Evolutionary conservation across 768 basidiomycete genomes (phyloP).

Genomic region (Termitomyces titanicus): DNA sequence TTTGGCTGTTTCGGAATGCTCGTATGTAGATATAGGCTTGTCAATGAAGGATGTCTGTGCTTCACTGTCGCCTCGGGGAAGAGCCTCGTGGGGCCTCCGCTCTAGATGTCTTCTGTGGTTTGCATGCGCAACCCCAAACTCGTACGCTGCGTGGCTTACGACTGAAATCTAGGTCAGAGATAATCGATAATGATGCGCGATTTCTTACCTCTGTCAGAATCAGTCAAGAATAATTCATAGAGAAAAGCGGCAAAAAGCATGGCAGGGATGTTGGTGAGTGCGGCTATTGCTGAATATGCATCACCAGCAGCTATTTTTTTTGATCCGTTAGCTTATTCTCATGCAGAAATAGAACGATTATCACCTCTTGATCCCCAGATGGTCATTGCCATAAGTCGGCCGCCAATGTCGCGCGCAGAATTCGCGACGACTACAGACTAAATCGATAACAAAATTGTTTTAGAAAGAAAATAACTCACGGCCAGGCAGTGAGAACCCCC

Average conservation of each 20-base stretch:
- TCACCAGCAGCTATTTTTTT: conserved; percentile 44
- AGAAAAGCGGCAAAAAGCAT: conserved; percentile 49
- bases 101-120: conserved; percentile 12
- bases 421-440: conserved; percentile 51
- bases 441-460: neutral
- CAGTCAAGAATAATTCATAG: conserved; percentile 55
- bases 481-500: conserved; percentile 54
- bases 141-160: conserved; percentile 10
- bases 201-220: conserved; percentile 54
- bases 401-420: conserved; percentile 68
- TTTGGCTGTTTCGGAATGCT: conserved; percentile 2
- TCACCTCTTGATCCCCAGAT: conserved; percentile 52
- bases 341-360: conserved; percentile 9
- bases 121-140: conserved; percentile 7
- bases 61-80: neutral
- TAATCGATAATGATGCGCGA: neutral
- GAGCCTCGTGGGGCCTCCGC: neutral
- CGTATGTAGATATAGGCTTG: conserved; percentile 5
- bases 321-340: neutral
- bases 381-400: conserved; percentile 55
- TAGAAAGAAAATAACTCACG: conserved; percentile 26
- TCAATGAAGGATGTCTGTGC: neutral
- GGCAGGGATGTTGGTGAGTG: conserved; percentile 65
- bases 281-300: conserved; percentile 56
- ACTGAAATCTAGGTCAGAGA: conserved; percentile 8